These are phyloP conservation scores for Trypanosomatidae sp. DNA, from an alignment of 208 protist species.

Conservation along the genomic window DNA sequence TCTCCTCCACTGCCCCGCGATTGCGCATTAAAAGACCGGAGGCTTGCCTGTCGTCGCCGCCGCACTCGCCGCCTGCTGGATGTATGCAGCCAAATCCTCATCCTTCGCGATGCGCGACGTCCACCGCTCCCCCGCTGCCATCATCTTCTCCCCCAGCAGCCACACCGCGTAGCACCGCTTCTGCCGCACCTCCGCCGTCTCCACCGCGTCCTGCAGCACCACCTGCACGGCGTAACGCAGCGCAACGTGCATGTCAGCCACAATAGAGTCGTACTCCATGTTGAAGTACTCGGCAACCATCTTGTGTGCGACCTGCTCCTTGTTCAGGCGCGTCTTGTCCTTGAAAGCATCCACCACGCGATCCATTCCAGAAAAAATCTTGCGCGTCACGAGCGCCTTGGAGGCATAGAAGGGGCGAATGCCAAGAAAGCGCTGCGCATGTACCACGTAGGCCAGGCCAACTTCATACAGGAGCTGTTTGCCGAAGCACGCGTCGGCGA, in stretches of 20 bases:
- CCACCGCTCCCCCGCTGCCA: slow-evolving; percentile 55
- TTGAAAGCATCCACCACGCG: slow-evolving; percentile 54
- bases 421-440: slow-evolving; percentile 79
- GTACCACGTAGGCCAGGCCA: slow-evolving; percentile 72
- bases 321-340: slow-evolving; percentile 37
- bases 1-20: too few relatives aligned
- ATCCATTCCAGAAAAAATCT: slow-evolving; percentile 66
- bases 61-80: slow-evolving; percentile 82
- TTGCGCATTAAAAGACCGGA: slow-evolving; percentile 60
- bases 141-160: slow-evolving; percentile 78
- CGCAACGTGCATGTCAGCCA: slow-evolving; percentile 59
- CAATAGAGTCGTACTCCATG: slow-evolving; percentile 83
- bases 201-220: slow-evolving; percentile 66
- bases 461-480: slow-evolving; percentile 73
- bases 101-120: slow-evolving; percentile 37
- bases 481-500: slow-evolving; percentile 80
- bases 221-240: slow-evolving; percentile 74
- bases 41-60: slow-evolving; percentile 55
- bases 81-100: slow-evolving; percentile 71
- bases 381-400: slow-evolving; percentile 65
- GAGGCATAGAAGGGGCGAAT: slow-evolving; percentile 80
- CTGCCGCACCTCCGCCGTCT: slow-evolving; percentile 50
- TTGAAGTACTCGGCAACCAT: slow-evolving; percentile 82
- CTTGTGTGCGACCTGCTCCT: slow-evolving; percentile 41
- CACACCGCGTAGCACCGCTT: slow-evolving; percentile 85